These are phyloP conservation scores for Cephaloascus albidus DNA, from an alignment of 805 yeast species.

Conservation along the genomic window DNA sequence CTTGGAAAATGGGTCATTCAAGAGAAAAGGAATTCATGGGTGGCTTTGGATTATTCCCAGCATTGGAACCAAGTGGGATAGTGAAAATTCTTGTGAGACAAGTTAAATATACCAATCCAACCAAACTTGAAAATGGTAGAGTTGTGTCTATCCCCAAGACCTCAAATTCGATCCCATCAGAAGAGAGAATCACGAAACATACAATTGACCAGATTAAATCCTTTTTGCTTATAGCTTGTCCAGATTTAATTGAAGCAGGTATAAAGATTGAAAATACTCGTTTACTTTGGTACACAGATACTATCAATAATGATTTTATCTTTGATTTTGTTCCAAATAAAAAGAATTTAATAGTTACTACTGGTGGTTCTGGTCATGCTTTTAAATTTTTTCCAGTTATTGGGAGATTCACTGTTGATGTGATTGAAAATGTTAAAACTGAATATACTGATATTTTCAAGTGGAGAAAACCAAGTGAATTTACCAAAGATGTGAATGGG, in stretches of 20 bases:
- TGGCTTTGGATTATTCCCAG: slow-evolving; percentile 24
- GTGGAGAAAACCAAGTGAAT: slow-evolving; percentile 19
- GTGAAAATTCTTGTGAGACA: slow-evolving; percentile 25
- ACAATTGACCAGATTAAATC: slow-evolving; percentile 15
- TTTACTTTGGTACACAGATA: slow-evolving; percentile 20
- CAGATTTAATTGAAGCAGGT: slow-evolving; percentile 14
- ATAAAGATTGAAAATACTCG: slow-evolving; percentile 11
- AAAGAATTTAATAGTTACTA: slow-evolving; percentile 16
- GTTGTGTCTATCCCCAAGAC: slow-evolving; percentile 20
- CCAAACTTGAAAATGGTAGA: slow-evolving; percentile 6
- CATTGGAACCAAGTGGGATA: slow-evolving; percentile 21
- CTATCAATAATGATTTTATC: slow-evolving; percentile 19
- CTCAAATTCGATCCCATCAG: slow-evolving; percentile 9
- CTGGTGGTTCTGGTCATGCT: slow-evolving; percentile 26
- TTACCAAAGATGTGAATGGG: slow-evolving; percentile 15
- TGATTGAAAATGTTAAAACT: slow-evolving; percentile 18
- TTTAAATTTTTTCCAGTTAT: slow-evolving; percentile 23
- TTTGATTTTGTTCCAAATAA: slow-evolving; percentile 20
- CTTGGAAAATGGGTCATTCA: slow-evolving; percentile 21
- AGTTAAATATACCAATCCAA: slow-evolving; percentile 22
- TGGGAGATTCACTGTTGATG: slow-evolving; percentile 18
- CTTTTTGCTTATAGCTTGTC: slow-evolving; percentile 13
- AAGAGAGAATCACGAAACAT: slow-evolving; percentile 12
- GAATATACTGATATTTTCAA: slow-evolving; percentile 17
- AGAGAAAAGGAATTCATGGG: slow-evolving; percentile 17